A percentile compares a stretch with the other conserved stretches of the same genome.
phyloP scores from a whole-genome alignment of 306 rosid genomes.

The Cucurbita maxima region DNA sequence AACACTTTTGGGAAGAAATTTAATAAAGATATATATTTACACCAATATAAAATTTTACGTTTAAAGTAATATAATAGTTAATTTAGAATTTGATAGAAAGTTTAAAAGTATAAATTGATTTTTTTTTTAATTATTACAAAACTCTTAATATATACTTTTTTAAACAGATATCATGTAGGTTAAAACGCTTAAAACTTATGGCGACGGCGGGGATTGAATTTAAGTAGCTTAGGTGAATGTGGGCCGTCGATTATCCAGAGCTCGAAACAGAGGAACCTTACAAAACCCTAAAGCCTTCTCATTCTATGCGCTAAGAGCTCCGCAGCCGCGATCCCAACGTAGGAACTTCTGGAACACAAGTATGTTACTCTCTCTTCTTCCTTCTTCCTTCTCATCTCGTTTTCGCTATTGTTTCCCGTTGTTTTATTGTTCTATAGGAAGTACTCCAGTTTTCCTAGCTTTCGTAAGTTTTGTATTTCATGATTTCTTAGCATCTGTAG shows the following conservation, averaged over 20 bases:
- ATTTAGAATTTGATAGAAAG: no score
- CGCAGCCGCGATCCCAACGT: neutral
- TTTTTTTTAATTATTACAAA: no score
- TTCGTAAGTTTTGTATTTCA: neutral
- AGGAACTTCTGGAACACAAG: neutral
- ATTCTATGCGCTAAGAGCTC: neutral
- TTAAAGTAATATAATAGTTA: no score
- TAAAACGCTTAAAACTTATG: no score
- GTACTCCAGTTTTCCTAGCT: neutral
- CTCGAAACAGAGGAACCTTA: neutral
- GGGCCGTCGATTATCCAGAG: neutral
- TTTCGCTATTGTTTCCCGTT: neutral
- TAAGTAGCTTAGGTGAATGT: neutral
- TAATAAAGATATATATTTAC: no score
- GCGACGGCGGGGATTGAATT: neutral
- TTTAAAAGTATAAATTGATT: no score
- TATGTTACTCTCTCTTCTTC: neutral
- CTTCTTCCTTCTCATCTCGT: neutral
- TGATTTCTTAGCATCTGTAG: neutral
- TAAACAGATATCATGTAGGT: no score
- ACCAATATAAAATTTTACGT: no score
- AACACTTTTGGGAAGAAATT: no score
- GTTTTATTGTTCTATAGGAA: neutral
- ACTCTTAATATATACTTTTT: no score
- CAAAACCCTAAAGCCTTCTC: neutral